Evolutionary conservation across 495 filamentous ascomycete genomes (phyloP).

Genomic region (Oleoguttula mirabilis): DNA sequence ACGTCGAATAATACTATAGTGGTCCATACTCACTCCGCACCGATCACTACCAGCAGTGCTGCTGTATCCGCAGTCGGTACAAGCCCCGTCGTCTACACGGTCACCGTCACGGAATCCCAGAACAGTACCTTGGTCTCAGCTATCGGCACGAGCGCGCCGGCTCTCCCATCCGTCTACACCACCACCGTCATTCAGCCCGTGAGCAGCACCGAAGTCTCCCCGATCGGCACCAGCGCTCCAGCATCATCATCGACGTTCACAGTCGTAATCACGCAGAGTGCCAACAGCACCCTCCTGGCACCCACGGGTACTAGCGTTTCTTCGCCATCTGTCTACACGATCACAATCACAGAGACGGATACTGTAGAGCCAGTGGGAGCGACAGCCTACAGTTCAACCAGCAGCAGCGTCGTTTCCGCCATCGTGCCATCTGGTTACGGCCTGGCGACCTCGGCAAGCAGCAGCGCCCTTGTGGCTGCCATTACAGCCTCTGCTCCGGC

Average conservation of each 20-base stretch:
- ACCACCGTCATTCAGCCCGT: not conserved
- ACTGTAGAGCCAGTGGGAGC: too few relatives aligned
- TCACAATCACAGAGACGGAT: conserved; percentile 1
- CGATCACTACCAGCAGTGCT: not conserved
- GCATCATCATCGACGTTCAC: not conserved
- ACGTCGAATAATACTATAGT: conserved; percentile 1
- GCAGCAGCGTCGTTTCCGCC: too few relatives aligned
- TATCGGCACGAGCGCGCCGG: conserved; percentile 1
- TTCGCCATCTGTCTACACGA: conserved; percentile 1
- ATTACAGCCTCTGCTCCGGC: not conserved
- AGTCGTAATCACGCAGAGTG: not conserved
- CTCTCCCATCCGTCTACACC: not conserved
- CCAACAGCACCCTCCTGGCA: conserved; percentile 6
- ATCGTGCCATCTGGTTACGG: too few relatives aligned
- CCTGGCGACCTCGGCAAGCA: too few relatives aligned
- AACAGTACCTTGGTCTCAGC: not conserved
- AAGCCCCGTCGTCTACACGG: not conserved
- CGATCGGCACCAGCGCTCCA: conserved; percentile 1
- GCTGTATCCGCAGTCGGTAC: not conserved
- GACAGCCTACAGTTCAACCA: too few relatives aligned
- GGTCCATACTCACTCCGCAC: not conserved
- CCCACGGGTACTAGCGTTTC: not conserved
- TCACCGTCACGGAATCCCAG: not conserved
- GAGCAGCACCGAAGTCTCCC: not conserved
- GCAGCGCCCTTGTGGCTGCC: not conserved